Base-by-base conservation (phyloP, 805 yeast genomes). In the Hanseniaspora osmophila region DNA sequence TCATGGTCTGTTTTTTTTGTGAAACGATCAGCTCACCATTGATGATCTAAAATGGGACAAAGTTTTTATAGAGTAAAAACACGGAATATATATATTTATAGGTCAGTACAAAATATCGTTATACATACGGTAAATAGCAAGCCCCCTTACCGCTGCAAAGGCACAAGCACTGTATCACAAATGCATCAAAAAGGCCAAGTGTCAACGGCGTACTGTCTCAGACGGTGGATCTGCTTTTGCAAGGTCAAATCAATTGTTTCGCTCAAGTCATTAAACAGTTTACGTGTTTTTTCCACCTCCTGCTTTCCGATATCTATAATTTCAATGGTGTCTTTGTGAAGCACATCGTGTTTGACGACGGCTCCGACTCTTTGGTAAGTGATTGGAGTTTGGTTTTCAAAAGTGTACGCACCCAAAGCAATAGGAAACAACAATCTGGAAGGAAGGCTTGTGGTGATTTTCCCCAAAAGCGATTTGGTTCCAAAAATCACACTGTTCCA, bases 341-440 rank as follows among this genome's bases (percentile, higher is more conserved):
- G 33, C 12, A 51, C 41, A 40, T 55, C 57, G 41, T 51, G 49
- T 6, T 53, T 16, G 10, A 51, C 45, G 12, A 19, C 16, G 2
- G 37, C 37, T 29, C 48, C 44, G 15, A 49, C 42, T 41, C 57
- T 58, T 10, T 45, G 37, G 44, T 53, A 57, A 9, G 65, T 55
- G 4, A 47, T 40, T 11, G 65, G 65, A 3, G 57, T 49, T 42
- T 55, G 48, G 22, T 47, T 46, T 9, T 51, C 44, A 41, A 59
- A 54, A 6, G 53, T 49, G 10, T 49, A 39, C 5, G 54, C 53
- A 12, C 55, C 57, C 13, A 59, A 43, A 6, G 48, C 38, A 44
- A 55, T 47, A n/a, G 61, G 60, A 11, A 54, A 40, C 1, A 55
- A 39, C n/a, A 57, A 19, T 46, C 60, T 56, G 11, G 55, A 47